Percentiles rank a stretch among this genome's conserved stretches.
phyloP scores from a whole-genome alignment of 2,329 filamentous ascomycete genomes.

The Lasiodiplodia sp. region DNA sequence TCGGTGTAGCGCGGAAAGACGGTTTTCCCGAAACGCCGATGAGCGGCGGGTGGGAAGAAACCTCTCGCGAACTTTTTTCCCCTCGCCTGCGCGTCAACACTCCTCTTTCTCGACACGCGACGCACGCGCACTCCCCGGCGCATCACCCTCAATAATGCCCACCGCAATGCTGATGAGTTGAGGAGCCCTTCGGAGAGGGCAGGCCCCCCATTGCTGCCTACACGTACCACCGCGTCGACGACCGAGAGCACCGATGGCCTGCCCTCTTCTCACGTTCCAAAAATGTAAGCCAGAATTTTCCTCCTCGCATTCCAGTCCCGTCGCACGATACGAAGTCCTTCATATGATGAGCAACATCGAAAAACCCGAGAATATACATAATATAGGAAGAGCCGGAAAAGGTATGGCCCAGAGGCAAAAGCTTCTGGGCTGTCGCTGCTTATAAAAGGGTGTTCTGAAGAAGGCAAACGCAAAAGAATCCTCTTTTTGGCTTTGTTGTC shows the following conservation, averaged over 20 bases:
- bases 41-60: neutral
- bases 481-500: neutral
- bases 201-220: neutral
- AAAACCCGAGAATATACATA: constrained; percentile 7
- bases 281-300: neutral
- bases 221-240: neutral
- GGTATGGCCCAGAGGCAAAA: neutral
- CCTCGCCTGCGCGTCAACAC: neutral
- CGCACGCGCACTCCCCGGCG: too few relatives aligned
- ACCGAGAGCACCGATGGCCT: neutral
- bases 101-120: neutral
- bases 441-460: constrained; percentile 14
- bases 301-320: neutral
- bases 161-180: neutral
- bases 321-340: neutral
- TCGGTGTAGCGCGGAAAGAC: neutral
- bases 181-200: neutral
- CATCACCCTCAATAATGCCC: neutral
- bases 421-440: constrained; percentile 7
- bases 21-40: neutral
- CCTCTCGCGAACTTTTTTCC: neutral
- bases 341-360: constrained; percentile 17
- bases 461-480: neutral
- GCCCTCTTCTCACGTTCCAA: neutral
- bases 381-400: constrained; percentile 27